Evolutionary conservation across 257 asterid species (phyloP), one percentile per base, ranked within the genome.

Genomic region (Gardenia jasminoides): DNA sequence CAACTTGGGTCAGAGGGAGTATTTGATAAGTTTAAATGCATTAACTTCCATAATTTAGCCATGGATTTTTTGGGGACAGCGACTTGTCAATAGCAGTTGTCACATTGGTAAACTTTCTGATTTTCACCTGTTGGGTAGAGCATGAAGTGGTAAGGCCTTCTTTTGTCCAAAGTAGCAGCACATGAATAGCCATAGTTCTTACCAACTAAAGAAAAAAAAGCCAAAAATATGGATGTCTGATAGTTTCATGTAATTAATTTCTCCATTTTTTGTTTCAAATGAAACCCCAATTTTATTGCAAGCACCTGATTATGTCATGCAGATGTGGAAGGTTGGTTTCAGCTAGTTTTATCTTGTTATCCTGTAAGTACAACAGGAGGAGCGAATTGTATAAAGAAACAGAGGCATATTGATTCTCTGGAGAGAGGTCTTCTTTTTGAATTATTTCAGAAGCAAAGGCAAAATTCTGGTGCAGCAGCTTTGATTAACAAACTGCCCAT

Each of bases 281-380:
- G 74, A 71, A 64, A 16, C 73, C 52, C 59, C 77, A 61, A 52
- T 52, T 79, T 31, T 83, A 39, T 71, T 78, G 59, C 85, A 75
- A 11, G 64, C 62, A 79, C 59, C 66, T 85, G 76, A 76, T 73
- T 84, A 26, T 33, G 72, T 20, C 48, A 82, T 88, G 85, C 94
- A 93, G 99, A 91, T 84, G 92, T 89, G 95, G 92, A 80, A 86
- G 93, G 90, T 84, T 96, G 97, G 98, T 83, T 96, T 72, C 89
- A 84, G 86, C 88, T 96, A 89, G 89, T 88, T 79, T 83, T 96
- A 76, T 86, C 97, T 67, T 93, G 98, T 86, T 96, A 92, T 81
- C 98, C 99, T 39, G 78, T 96, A 33, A 83, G 80, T 78, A 83
- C 84, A 72, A 84, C 84, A 22, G 89, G 85, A 69, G 81, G 88